These are phyloP conservation scores for Psilocybe subaeruginosa DNA, from an alignment of 768 basidiomycete genomes.

Conservation along the genomic window DNA sequence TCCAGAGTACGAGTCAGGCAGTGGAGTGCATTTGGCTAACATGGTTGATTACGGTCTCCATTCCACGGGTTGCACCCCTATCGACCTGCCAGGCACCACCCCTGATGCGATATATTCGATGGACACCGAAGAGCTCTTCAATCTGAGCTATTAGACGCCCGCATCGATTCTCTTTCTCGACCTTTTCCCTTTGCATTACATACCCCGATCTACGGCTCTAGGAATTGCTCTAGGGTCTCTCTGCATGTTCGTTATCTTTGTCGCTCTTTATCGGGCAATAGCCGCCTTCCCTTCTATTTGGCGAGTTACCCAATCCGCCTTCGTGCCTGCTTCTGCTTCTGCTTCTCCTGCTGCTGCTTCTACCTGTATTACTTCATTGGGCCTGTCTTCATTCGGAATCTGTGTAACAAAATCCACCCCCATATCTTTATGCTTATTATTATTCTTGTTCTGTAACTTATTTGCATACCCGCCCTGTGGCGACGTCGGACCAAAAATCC, in stretches of 20 bases:
- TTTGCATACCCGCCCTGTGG: not conserved
- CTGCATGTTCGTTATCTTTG: not conserved
- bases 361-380: not conserved
- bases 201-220: not conserved
- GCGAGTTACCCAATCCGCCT: not conserved
- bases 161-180: not conserved
- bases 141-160: conserved; percentile 17
- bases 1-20: not conserved
- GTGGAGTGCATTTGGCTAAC: not conserved
- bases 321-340: not conserved
- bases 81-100: conserved; percentile 1
- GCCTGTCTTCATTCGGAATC: conserved; percentile 5
- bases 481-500: not conserved
- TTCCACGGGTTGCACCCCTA: conserved; percentile 1
- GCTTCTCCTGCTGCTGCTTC: not conserved
- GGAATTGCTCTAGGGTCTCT: not conserved
- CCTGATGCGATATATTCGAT: conserved; percentile 29
- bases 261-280: not conserved
- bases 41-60: conserved; percentile 7
- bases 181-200: not conserved
- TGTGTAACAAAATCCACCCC: conserved; percentile 6
- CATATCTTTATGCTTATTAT: not conserved
- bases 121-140: conserved; percentile 30
- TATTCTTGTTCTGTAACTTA: conserved; percentile 15
- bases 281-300: not conserved